Conservation (phyloP, 192 early-diverging fungal species). For the Coemansia sp. region DNA sequence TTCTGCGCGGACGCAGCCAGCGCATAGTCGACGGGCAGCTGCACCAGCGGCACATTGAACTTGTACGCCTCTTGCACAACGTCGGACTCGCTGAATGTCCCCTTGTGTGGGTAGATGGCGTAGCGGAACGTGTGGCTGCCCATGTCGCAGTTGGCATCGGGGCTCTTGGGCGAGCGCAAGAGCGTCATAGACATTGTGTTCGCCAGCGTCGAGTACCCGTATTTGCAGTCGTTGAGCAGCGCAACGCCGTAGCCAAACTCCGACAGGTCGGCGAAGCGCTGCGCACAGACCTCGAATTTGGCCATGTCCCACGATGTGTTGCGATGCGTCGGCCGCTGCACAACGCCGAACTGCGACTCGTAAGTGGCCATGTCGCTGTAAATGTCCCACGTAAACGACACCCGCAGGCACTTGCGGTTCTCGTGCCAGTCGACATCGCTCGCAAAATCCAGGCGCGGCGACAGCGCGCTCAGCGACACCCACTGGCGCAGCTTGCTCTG, state of each 20-base stretch:
- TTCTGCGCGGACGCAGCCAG: not conserved
- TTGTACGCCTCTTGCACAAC: slow-evolving; percentile 87
- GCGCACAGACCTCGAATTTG: slow-evolving; percentile 95
- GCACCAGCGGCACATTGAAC: slow-evolving; percentile 81
- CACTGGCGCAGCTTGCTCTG: slow-evolving; percentile 70
- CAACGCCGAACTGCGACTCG: slow-evolving; percentile 91
- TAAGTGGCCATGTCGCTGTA: slow-evolving; percentile 83
- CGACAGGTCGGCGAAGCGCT: slow-evolving; percentile 96
- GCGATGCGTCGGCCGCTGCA: slow-evolving; percentile 92
- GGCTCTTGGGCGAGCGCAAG: slow-evolving; percentile 83
- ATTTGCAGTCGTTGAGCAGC: slow-evolving; percentile 95
- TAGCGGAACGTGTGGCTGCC: slow-evolving; percentile 83
- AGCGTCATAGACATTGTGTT: slow-evolving; percentile 83
- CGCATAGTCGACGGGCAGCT: slow-evolving; percentile 34
- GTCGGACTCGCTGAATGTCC: slow-evolving; percentile 75
- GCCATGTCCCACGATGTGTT: slow-evolving; percentile 89
- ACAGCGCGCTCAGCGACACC: slow-evolving; percentile 72
- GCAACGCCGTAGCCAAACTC: slow-evolving; percentile 95
- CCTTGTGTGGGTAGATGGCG: slow-evolving; percentile 86
- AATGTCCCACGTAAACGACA: slow-evolving; percentile 89
- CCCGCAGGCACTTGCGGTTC: slow-evolving; percentile 84
- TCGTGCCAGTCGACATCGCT: slow-evolving; percentile 92
- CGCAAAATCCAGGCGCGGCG: slow-evolving; percentile 82
- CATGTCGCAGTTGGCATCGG: slow-evolving; percentile 60
- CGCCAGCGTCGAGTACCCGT: slow-evolving; percentile 82